Evolutionary conservation across 202 grass and related monocot genomes (phyloP).

Genomic region (Dendrocalamus latiflorus): DNA sequence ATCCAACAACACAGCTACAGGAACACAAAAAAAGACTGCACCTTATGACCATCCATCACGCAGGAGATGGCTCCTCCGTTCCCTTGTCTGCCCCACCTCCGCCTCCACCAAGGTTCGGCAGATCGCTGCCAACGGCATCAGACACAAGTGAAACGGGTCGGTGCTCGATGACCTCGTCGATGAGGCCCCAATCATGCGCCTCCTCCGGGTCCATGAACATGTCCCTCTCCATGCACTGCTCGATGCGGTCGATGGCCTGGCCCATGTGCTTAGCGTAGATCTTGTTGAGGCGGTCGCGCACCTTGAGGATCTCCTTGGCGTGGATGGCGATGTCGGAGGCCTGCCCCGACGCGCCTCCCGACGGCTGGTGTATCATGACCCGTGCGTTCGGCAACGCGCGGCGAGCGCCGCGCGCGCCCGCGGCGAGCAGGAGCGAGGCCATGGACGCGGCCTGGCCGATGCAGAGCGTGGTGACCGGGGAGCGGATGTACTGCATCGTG

Average conservation of each 20-base stretch:
- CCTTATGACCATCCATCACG: too few relatives aligned
- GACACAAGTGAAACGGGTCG: conserved; percentile 61
- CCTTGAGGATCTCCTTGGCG: conserved; percentile 88
- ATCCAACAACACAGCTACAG: too few relatives aligned
- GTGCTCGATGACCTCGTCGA: conserved; percentile 86
- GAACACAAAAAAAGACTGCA: too few relatives aligned
- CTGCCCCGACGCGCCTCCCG: conserved; percentile 71
- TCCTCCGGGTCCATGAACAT: conserved; percentile 86
- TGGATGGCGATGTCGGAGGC: conserved; percentile 83
- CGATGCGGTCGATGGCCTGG: conserved; percentile 55
- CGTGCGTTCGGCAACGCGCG: conserved; percentile 77
- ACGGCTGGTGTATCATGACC: conserved; percentile 97
- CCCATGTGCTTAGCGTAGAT: conserved; percentile 76
- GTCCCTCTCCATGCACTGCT: conserved; percentile 73
- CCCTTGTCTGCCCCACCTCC: too few relatives aligned
- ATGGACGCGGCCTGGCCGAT: conserved; percentile 93
- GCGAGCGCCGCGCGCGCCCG: conserved; percentile 65
- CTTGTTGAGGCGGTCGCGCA: conserved; percentile 61
- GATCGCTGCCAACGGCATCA: conserved; percentile 38
- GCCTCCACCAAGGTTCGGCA: background rate
- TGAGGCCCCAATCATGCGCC: conserved; percentile 74
- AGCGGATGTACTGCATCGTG: conserved; percentile 90
- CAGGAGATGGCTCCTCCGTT: too few relatives aligned
- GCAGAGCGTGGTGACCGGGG: conserved; percentile 87
- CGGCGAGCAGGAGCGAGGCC: conserved; percentile 77